Base-by-base conservation (phyloP, 331 rosid species). In the Ulmus americana region DNA sequence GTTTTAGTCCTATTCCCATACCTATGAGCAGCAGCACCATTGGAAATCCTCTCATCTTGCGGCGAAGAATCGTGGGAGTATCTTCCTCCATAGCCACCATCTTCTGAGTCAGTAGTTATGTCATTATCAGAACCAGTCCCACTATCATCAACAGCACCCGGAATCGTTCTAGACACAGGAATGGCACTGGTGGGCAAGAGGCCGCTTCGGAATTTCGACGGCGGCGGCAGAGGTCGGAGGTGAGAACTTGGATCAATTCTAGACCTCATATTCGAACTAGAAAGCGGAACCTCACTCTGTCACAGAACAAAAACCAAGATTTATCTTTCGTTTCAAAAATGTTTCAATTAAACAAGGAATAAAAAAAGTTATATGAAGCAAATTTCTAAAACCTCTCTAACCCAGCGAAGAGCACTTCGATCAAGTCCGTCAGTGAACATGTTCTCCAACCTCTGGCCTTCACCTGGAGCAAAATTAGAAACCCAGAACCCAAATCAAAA, bases 361-460 rank as follows among this genome's bases (percentile, higher is more conserved):
- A 8, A 49, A 22, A 13, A n/a, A 28, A 39, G 40, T 50, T 7
- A 45, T 22, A 22, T 50, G 55, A 41, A 6, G 51, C 15, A 5
- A 39, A 56, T 58, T 12, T 65, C 45, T 76, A 64, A 59, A 61
- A 86, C 98, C 95, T 92, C 95, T 80, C 80, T 74, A 44, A 82
- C 95, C 98, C 98, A 89, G 39, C 97, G 82, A 77, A 89, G 81
- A 46, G 91, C 95, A 61, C 81, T 87, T 45, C 56, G 83, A 76
- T 92, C 98, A 12, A 87, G 95, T 7, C 98, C 95, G 74, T 89
- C 79, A 2, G 98, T 89, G 73, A 92, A 89, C 98, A 92, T 89
- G 6, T 47, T 67, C 42, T 51, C 63, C 15, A 38, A 35, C 49
- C 20, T 65, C 12, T 38, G 8, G 45, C 38, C 67, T 74, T 73